Base-by-base conservation (phyloP, 2,329 filamentous ascomycete genomes). In the Pyrenophora graminea region DNA sequence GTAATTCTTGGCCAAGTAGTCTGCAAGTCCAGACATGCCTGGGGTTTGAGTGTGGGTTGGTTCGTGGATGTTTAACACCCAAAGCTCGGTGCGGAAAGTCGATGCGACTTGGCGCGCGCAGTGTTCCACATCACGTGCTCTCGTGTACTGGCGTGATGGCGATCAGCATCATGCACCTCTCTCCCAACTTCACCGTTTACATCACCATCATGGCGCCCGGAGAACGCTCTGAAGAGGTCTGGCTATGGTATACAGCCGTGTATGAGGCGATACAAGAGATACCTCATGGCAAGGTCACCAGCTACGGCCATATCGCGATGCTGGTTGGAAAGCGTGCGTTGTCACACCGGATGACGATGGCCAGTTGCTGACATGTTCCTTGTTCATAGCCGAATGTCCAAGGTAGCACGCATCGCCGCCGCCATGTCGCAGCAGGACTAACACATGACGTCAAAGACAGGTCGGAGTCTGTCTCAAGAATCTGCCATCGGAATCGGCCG, bases 391-490 rank as follows among this genome's bases (percentile, higher is more conserved):
- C 44, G 74, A 79, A 65, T 73, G 78, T 59, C 77, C 78, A 54
- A 74, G 78, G 77, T 78, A 59, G 56, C 50, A 62, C 57, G 47
- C 53, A 33, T 36, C 50, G 31, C 33, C 49, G 46, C 51, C 54
- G 48, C 40, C 47, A 39, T 33, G 52, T 45, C 40, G 41, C 51
- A 50, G 46, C 32, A 44, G 39, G 6, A 90, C 18, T 67, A 61
- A 67, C 59, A 38, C 41, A 60, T 70, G 67, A 64, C 61, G 59
- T 63, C 58, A 56, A 61, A 77, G 92, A 50, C 93, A 97, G 75
- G 92, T 97, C 6, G 93, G 93, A 45, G 81, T 94, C 39, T 95
- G 89, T 72, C 82, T 97, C 21, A 97, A 96, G 72, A 87, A 96
- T 69, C 84, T 97, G 10, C 84, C 91, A 69, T 48, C 79, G 44